Base-by-base conservation (phyloP, 2,329 filamentous ascomycete species). In the Septoria petroselini region DNA sequence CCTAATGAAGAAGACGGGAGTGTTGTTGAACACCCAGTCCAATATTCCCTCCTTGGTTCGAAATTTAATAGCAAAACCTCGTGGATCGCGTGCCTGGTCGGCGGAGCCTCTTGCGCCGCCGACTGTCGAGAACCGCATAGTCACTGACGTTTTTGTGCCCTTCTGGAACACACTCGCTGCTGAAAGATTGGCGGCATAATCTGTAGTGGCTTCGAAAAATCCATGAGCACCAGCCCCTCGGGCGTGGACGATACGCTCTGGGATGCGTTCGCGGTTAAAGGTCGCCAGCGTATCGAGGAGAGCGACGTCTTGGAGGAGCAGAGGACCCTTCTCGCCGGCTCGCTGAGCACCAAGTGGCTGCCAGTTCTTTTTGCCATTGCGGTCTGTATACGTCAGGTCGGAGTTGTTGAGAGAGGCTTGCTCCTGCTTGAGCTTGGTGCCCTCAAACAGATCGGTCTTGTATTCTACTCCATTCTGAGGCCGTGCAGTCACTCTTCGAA, bases 91-190 rank as follows among this genome's bases (percentile, higher is more conserved):
- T 7, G 70, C 73, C 46, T 70, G 64, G 48, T 76, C 74, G 3
- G 74, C 86, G 55, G 90, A 91, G 1, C 87, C 86, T 33, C 86
- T 80, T 2, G 88, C 85, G 72, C 91, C 86, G 18, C 87, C 80
- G 1, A 90, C 87, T 0, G 88, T 91, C 0, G 86, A 91, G 67
- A 91, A 90, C 0, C 87, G 82, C 17, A 86, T 64, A 58, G 87
- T 87, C 1, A 88, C 73, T 0, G 77, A 81, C 0, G 85, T 89
- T 34, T 77, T 78, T 21, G 82, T 78, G 0, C 79, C 80, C 0
- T 82, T 86, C 55, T 87, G 86, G 42, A 88, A 70, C 3, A 87
- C 73, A 7, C 76, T 76, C 1, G 84, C 84, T 23, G 71, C 58
- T 3, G 59, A 62, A 37, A 58, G 49, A 18, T 58, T 55, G 14